Evolutionary conservation across 1,284 basidiomycete species (phyloP).

Genomic region (Ganoderma sp.): DNA sequence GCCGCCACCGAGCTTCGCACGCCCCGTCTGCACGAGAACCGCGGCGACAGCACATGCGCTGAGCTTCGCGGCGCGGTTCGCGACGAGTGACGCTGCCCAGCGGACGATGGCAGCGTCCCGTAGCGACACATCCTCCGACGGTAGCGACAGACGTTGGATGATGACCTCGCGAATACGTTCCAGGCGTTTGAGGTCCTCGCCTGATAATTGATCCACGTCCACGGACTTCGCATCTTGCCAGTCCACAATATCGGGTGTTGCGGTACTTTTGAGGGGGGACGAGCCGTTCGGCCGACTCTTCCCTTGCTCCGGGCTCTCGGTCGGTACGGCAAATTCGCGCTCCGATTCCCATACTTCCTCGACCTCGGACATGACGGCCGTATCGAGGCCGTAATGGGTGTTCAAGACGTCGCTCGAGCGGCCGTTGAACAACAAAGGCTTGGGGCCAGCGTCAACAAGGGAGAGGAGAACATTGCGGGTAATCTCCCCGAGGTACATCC

Average conservation of each 20-base stretch:
- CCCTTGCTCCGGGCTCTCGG: conserved; percentile 12
- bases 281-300: conserved; percentile 11
- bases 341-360: conserved; percentile 74
- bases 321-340: conserved; percentile 33
- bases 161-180: conserved; percentile 64
- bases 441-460: conserved; percentile 81
- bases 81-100: conserved; percentile 81
- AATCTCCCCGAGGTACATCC: conserved; percentile 98
- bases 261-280: conserved; percentile 21
- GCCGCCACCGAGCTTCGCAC: conserved; percentile 54
- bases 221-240: conserved; percentile 37
- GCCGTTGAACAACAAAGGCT: conserved; percentile 80
- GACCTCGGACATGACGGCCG: conserved; percentile 88
- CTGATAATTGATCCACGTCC: conserved; percentile 35
- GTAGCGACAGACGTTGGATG: conserved; percentile 65
- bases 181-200: conserved; percentile 44
- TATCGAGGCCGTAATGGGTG: conserved; percentile 92
- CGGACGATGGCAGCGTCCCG: conserved; percentile 82
- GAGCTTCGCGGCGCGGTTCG: conserved; percentile 81
- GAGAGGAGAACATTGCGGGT: conserved; percentile 86
- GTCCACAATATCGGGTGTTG: conserved; percentile 20
- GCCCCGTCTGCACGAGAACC: conserved; percentile 81
- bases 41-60: conserved; percentile 90
- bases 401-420: conserved; percentile 78
- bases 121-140: conserved; percentile 57